A percentile compares a stretch with the other conserved stretches of the same genome.
phyloP scores from a whole-genome alignment of 495 filamentous ascomycete genomes.

The Neurospora intermedia region DNA sequence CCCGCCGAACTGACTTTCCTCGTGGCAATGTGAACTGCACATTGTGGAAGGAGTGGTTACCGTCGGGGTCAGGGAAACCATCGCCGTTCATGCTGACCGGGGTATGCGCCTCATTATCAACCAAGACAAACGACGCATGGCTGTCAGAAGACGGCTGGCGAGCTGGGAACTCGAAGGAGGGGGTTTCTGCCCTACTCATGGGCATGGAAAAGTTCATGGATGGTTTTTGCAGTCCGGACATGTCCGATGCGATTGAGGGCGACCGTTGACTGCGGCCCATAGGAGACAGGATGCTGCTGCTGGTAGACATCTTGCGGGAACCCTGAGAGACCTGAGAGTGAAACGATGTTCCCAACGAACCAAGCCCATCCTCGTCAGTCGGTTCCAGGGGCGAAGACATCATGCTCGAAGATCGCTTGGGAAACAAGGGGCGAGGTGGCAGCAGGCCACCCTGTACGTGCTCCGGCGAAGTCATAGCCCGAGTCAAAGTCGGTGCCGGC shows the following conservation, averaged over 20 bases:
- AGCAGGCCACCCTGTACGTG: slow-evolving; percentile 23
- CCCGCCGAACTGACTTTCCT: not conserved
- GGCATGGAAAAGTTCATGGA: slow-evolving; percentile 92
- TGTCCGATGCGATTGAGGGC: slow-evolving; percentile 73
- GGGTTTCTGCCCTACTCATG: slow-evolving; percentile 63
- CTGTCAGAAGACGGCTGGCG: slow-evolving; percentile 52
- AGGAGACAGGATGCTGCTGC: slow-evolving; percentile 54
- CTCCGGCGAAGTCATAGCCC: slow-evolving; percentile 24
- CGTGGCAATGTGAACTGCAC: not conserved
- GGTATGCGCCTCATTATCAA: slow-evolving; percentile 50
- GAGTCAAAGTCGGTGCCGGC: slow-evolving; percentile 4
- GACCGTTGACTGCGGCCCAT: slow-evolving; percentile 52
- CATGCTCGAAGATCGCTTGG: slow-evolving; percentile 37
- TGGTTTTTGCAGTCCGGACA: slow-evolving; percentile 53
- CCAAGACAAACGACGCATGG: slow-evolving; percentile 47
- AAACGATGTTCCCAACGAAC: slow-evolving; percentile 28
- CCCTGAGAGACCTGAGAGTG: slow-evolving; percentile 19
- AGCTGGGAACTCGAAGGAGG: slow-evolving; percentile 47
- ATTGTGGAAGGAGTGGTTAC: not conserved
- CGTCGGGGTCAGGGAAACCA: slow-evolving; percentile 36
- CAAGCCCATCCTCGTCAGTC: slow-evolving; percentile 27
- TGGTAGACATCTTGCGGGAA: slow-evolving; percentile 50
- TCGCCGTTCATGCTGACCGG: slow-evolving; percentile 56
- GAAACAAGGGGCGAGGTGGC: slow-evolving; percentile 34
- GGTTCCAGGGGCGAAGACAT: slow-evolving; percentile 33